These are phyloP conservation scores for Orbilia quercus DNA, from an alignment of 2,329 filamentous ascomycete species.

Conservation along the genomic window DNA sequence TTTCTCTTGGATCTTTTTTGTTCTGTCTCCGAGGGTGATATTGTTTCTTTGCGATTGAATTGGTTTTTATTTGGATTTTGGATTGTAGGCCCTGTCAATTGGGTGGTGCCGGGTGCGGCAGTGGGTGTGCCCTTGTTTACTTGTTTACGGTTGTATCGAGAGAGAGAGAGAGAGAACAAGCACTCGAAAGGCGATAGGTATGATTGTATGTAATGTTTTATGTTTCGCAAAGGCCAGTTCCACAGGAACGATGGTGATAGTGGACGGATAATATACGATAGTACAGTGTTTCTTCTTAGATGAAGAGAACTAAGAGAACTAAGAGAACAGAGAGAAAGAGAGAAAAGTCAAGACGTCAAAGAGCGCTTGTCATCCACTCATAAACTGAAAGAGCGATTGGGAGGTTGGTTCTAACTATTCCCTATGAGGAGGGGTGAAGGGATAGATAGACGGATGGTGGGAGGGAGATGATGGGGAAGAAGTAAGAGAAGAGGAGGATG, in stretches of 20 bases:
- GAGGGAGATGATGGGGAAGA: slow-evolving; percentile 28
- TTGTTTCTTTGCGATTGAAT: slow-evolving; percentile 18
- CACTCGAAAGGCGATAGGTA: neutral
- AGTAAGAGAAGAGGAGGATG: slow-evolving; percentile 52
- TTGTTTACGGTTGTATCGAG: slow-evolving; percentile 44
- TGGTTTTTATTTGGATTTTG: neutral
- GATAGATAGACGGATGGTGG: slow-evolving; percentile 30
- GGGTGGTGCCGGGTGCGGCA: neutral
- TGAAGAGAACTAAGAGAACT: neutral
- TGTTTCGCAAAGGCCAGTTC: slow-evolving; percentile 21
- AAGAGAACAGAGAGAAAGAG: slow-evolving; percentile 25
- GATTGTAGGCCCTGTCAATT: neutral
- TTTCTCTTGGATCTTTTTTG: slow-evolving; percentile 1
- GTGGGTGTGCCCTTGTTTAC: neutral
- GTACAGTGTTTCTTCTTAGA: neutral
- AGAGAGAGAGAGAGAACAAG: neutral
- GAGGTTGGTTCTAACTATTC: slow-evolving; percentile 16
- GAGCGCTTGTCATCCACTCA: slow-evolving; percentile 49
- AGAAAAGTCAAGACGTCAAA: slow-evolving; percentile 48
- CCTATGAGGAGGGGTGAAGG: slow-evolving; percentile 31
- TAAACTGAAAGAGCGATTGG: slow-evolving; percentile 43
- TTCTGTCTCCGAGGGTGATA: slow-evolving; percentile 10
- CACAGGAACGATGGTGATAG: slow-evolving; percentile 23
- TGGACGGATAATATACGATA: neutral
- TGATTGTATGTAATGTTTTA: slow-evolving; percentile 13